A percentile compares a stretch with the other conserved stretches of the same genome.
Conservation (phyloP, 225 moss, liverwort and hornwort genomes). For the Straminergon stramineum region DNA sequence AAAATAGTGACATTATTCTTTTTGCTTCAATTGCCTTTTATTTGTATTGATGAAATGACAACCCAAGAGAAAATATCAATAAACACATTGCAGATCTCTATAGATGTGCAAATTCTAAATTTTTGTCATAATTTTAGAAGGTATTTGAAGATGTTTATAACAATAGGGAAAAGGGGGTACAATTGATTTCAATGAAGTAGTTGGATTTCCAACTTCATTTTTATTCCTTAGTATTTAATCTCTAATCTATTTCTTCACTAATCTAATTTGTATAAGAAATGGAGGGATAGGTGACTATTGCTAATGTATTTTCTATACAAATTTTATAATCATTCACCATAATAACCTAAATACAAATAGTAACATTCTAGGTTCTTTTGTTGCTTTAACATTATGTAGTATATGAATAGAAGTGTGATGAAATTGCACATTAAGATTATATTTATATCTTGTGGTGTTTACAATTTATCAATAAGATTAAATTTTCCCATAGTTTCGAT, state of each 20-base stretch:
- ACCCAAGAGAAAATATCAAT: background rate
- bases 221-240: background rate
- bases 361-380: background rate
- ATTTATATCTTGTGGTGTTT: background rate
- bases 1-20: background rate
- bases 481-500: background rate
- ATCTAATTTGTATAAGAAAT: background rate
- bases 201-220: background rate
- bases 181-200: background rate
- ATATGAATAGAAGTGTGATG: background rate
- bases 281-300: no score
- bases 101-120: background rate
- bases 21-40: background rate
- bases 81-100: accelerated
- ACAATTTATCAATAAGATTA: background rate
- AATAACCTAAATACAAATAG: background rate
- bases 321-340: accelerated
- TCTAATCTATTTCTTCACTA: background rate
- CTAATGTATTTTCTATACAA: background rate
- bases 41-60: background rate
- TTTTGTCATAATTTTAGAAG: no score
- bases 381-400: background rate
- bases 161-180: accelerated
- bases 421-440: background rate
- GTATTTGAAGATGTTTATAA: no score